phyloP scores from a whole-genome alignment of 2,329 filamentous ascomycete species.

The Claviceps africana region DNA sequence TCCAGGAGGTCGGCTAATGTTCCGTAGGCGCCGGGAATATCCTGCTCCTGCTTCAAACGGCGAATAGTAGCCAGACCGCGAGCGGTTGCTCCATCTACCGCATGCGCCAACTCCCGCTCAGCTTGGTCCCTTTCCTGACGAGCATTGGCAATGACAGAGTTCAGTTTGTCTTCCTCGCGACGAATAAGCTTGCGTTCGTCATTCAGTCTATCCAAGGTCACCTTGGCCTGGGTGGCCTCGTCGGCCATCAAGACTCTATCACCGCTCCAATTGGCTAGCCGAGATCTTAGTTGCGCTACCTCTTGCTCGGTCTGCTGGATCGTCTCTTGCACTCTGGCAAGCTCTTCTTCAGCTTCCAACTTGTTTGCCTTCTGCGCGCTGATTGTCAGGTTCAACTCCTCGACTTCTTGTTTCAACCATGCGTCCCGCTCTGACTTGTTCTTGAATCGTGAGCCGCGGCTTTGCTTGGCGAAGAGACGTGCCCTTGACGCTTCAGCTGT shows the following conservation, averaged over 20 bases:
- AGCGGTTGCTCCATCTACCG: slow-evolving; percentile 81
- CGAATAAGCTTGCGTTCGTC: slow-evolving; percentile 81
- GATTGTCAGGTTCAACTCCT: slow-evolving; percentile 62
- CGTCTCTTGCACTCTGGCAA: slow-evolving; percentile 52
- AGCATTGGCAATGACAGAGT: slow-evolving; percentile 61
- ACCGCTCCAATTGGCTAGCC: slow-evolving; percentile 66
- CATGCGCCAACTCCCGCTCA: slow-evolving; percentile 62
- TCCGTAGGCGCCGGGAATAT: slow-evolving; percentile 78
- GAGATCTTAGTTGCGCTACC: slow-evolving; percentile 53
- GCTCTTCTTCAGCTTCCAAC: slow-evolving; percentile 73
- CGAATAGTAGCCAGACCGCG: slow-evolving; percentile 78
- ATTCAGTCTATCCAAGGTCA: slow-evolving; percentile 61
- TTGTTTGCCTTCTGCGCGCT: slow-evolving; percentile 72
- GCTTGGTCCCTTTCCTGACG: slow-evolving; percentile 64
- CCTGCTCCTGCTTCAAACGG: slow-evolving; percentile 62
- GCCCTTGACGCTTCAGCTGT: slow-evolving; percentile 61
- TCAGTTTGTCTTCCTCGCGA: slow-evolving; percentile 78
- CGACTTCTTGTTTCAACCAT: slow-evolving; percentile 67
- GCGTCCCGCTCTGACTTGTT: slow-evolving; percentile 80
- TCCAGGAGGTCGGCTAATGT: slow-evolving; percentile 87
- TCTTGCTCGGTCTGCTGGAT: slow-evolving; percentile 62
- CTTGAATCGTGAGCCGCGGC: slow-evolving; percentile 71
- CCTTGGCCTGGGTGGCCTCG: slow-evolving; percentile 62
- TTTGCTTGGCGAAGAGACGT: slow-evolving; percentile 83
- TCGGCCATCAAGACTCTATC: slow-evolving; percentile 60